These are phyloP conservation scores for Tremella fuciformis DNA, from an alignment of 768 basidiomycete species.

Conservation along the genomic window DNA sequence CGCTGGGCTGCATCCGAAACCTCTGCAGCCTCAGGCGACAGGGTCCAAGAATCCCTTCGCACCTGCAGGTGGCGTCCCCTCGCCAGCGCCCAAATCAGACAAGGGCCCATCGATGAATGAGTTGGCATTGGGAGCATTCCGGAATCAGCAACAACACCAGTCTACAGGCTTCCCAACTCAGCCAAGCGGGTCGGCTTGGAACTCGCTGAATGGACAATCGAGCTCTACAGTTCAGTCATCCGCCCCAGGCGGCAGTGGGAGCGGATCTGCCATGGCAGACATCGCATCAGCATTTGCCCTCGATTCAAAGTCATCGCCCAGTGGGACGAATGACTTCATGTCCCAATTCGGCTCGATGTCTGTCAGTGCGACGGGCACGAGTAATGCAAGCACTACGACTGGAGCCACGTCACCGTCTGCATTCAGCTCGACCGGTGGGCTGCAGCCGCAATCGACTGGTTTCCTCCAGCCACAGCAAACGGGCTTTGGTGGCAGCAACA, in stretches of 20 bases:
- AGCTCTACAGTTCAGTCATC: background rate
- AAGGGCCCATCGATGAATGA: constrained; percentile 79
- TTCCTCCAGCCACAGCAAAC: constrained; percentile 57
- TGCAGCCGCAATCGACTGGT: constrained; percentile 50
- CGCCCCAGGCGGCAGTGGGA: background rate
- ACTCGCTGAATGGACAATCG: background rate
- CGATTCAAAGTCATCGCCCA: constrained; percentile 7
- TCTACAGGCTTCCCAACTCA: constrained; percentile 12
- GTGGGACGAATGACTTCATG: constrained; percentile 18
- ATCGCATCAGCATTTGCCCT: constrained; percentile 43
- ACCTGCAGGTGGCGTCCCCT: constrained; percentile 59
- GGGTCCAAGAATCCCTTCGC: constrained; percentile 96
- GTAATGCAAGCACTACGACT: constrained; percentile 49
- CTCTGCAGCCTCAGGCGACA: constrained; percentile 81
- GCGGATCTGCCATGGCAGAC: constrained; percentile 32
- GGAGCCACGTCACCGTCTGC: background rate
- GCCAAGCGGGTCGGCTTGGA: background rate
- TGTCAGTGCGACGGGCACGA: constrained; percentile 4
- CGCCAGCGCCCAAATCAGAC: constrained; percentile 54
- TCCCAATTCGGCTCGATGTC: constrained; percentile 31
- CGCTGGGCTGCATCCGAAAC: constrained; percentile 54
- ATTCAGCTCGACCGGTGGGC: constrained; percentile 55
- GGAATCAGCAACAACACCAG: constrained; percentile 10
- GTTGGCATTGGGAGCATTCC: constrained; percentile 59
- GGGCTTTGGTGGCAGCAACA: constrained; percentile 57